Evolutionary conservation across 805 yeast genomes (phyloP), one percentile per base, ranked within the genome.

Genomic region (Maudiozyma turicensis): DNA sequence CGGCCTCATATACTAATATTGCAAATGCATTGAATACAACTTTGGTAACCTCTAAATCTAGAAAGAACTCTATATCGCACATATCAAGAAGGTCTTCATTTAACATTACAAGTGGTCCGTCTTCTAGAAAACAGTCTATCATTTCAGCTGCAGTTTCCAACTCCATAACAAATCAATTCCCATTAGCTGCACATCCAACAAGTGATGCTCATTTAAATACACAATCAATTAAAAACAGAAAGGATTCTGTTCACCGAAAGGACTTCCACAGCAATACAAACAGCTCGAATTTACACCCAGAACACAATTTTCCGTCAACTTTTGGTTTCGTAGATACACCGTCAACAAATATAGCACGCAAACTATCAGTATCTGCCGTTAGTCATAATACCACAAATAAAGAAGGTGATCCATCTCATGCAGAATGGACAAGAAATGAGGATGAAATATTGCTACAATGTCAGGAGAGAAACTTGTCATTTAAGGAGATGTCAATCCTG

Each of bases 401-500:
- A 30, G 42, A 26, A 10, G 20, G 20, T 20, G 20, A 6, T n/a
- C 42, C 42, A 9, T 15, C 40, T 15, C 29, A 8, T 14, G 14
- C n/a, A 28, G 11, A 32, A 28, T 78, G 83, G 83, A 58, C 74
- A 0, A 48, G 51, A 58, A 91, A 84, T 45, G 95, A 87, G 63
- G 95, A 87, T 65, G 85, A 81, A 52, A 61, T 79, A 33, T 63
- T 87, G 38, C 58, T 78, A 43, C 74, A 75, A 44, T 70, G 84
- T 48, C 67, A 78, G 10, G 45, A 40, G 29, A 69, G 81, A 54
- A 84, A 83, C 49, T 68, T 88, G 39, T 75, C 84, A 37, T 73
- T 84, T 57, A 84, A 82, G 20, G 96, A 88, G 65, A 69, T 88
- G 38, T 75, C 83, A 14, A 82, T 87, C 35, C 66, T 88, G 44